Conservation (phyloP, 1,139 yeast genomes). For the Debaryomyces sp. region DNA sequence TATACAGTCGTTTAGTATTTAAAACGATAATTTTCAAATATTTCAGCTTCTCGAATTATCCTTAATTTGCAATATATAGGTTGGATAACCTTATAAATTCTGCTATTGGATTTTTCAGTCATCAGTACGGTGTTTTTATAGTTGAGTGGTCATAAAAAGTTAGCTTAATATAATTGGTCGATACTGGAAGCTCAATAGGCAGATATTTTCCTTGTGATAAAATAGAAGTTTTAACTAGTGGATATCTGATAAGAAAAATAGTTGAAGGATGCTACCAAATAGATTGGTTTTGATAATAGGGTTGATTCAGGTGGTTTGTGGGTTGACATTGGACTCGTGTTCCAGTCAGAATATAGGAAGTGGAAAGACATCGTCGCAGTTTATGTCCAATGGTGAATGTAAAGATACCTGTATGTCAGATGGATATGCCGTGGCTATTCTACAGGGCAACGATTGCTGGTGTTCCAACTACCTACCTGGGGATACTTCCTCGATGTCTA, state of each 20-base stretch:
- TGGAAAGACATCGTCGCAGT: constrained; percentile 22
- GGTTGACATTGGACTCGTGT: constrained; percentile 37
- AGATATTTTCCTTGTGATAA: neutral
- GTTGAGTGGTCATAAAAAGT: neutral
- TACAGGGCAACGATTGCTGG: constrained; percentile 58
- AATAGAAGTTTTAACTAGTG: neutral
- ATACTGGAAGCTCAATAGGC: neutral
- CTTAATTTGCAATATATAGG: constrained; percentile 1
- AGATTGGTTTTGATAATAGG: neutral
- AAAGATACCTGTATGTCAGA: constrained; percentile 40
- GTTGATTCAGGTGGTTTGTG: neutral
- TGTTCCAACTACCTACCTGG: constrained; percentile 59
- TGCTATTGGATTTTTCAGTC: neutral
- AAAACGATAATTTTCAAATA: neutral
- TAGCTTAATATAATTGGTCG: neutral
- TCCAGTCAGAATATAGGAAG: constrained; percentile 44
- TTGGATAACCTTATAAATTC: neutral
- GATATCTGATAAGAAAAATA: neutral
- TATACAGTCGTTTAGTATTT: neutral
- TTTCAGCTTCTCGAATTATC: neutral
- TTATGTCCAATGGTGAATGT: constrained; percentile 61
- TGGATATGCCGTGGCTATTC: constrained; percentile 59
- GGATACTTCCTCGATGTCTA: constrained; percentile 27
- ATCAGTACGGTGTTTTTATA: neutral
- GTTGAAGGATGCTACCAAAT: neutral